Evolutionary conservation across 2,329 filamentous ascomycete species (phyloP), one percentile per base, ranked within the genome.

Genomic region (Podosphaera xanthii): DNA sequence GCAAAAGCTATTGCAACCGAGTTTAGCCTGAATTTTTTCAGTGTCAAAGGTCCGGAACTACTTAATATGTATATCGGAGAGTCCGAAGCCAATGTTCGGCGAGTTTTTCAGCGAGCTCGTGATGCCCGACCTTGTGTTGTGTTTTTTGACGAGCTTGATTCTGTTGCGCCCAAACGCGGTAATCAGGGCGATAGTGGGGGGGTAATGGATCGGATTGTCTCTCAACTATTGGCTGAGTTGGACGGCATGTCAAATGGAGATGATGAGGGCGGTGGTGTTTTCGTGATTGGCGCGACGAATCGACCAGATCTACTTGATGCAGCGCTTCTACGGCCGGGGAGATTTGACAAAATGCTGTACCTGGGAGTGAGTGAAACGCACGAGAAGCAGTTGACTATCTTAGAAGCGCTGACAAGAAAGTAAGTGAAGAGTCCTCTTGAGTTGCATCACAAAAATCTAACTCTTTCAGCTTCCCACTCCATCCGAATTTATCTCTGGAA

Each of bases 281-380:
- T 97, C 69, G 92, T 97, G 35, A 94, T 98, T 64, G 91, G 92
- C 60, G 91, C 91, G 2, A 98, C 91, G 4, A 98, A 98, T 73
- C 76, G 91, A 62, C 92, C 92, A 0, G 92, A 98, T 74, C 74
- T 97, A 59, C 77, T 98, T 31, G 91, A 98, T 69, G 87, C 87
- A 63, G 92, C 91, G 3, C 74, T 98, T 60, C 75, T 97, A 52
- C 81, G 91, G 59, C 92, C 91, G 0, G 91, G 91, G 2, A 78
- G 91, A 61, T 97, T 98, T 70, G 92, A 98, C 70, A 97, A 97
- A 75, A 94, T 97, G 90, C 79, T 98, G 36, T 98, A 97, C 68
- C 76, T 98, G 10, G 92, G 92, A 42, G 89, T 98, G 7, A 94
- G 88, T 6, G 92, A 98, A 71, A 96, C 90, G 3, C 91, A 97